phyloP scores from a whole-genome alignment of 176 grass and related monocot genomes.

The Ampelocalamus luodianensis region DNA sequence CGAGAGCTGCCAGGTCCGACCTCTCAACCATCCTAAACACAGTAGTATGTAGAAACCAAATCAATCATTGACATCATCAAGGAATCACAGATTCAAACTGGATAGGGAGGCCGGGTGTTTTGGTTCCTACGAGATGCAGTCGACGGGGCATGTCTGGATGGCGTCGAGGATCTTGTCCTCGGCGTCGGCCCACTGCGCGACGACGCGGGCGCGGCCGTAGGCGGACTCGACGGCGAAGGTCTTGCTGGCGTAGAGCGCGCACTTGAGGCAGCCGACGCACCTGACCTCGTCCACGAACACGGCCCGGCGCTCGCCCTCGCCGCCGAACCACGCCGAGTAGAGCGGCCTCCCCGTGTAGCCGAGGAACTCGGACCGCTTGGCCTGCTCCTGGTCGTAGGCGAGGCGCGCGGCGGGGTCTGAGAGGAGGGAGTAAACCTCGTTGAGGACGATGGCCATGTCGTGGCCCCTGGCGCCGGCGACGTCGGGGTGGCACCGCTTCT shows the following conservation, averaged over 20 bases:
- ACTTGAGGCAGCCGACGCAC: conserved; percentile 93
- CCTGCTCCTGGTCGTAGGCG: conserved; percentile 90
- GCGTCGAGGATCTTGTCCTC: conserved; percentile 88
- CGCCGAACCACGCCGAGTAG: conserved; percentile 80
- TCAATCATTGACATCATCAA: neutral
- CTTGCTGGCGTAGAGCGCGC: conserved; percentile 69
- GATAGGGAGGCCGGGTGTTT: neutral
- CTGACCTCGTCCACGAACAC: conserved; percentile 92
- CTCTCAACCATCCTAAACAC: conserved; percentile 65
- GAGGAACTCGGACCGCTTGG: conserved; percentile 70
- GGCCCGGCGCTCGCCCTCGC: conserved; percentile 60
- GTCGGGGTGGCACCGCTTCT: conserved; percentile 97
- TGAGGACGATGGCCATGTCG: conserved; percentile 93
- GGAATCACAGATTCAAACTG: neutral
- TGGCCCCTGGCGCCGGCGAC: conserved; percentile 63
- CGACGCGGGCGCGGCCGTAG: conserved; percentile 83
- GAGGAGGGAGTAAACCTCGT: conserved; percentile 87
- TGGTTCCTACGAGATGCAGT: neutral
- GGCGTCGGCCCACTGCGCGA: conserved; percentile 87
- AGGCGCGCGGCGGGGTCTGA: conserved; percentile 75
- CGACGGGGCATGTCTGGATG: conserved; percentile 77
- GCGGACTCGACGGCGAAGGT: conserved; percentile 89
- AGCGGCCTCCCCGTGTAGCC: conserved; percentile 87
- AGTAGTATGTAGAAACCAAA: neutral
- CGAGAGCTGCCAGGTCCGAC: conserved; percentile 75